phyloP scores from a whole-genome alignment of 495 filamentous ascomycete species.

The Parathielavia hyrcaniae region DNA sequence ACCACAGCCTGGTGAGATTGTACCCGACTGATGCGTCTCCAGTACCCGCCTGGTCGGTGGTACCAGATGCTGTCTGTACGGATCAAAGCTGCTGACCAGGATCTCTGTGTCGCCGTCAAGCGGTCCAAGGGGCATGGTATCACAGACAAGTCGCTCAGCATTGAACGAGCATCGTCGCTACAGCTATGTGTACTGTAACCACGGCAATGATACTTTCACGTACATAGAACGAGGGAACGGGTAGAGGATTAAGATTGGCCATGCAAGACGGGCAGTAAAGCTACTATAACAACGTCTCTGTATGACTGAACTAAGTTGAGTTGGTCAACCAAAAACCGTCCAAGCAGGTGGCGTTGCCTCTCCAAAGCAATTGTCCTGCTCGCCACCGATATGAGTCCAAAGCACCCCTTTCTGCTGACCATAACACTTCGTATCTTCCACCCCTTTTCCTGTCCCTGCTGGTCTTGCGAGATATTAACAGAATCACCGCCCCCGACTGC shows the following conservation, averaged over 20 bases:
- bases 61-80: no score
- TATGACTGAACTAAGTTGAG: neutral
- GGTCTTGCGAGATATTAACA: neutral
- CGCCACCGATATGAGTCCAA: slow-evolving; percentile 7
- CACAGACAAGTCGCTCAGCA: no score
- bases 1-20: no score
- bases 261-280: slow-evolving; percentile 4
- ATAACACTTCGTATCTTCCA: neutral
- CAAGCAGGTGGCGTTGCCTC: slow-evolving; percentile 17
- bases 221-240: no score
- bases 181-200: no score
- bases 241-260: neutral
- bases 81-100: no score
- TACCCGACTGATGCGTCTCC: no score
- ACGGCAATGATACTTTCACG: no score
- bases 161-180: no score
- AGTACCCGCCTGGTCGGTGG: no score
- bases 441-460: neutral
- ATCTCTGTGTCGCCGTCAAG: no score
- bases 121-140: no score
- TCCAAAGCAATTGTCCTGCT: slow-evolving; percentile 20
- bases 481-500: neutral
- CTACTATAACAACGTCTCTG: slow-evolving; percentile 10
- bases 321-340: slow-evolving; percentile 17
- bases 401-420: neutral